Base-by-base conservation (phyloP, 2,329 filamentous ascomycete species). In the Ascomycota sp. region DNA sequence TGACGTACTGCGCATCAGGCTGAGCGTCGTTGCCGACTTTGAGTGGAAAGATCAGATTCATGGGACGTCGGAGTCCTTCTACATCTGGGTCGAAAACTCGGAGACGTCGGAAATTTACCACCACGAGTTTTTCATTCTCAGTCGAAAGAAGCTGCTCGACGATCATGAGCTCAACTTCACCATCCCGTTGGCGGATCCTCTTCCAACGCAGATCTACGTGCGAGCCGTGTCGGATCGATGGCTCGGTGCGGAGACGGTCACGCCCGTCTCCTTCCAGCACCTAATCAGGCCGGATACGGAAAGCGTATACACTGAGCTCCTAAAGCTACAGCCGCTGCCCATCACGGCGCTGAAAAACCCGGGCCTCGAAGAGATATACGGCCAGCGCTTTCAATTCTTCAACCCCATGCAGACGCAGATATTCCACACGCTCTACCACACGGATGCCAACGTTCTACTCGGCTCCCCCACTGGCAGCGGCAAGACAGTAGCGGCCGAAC, bases 341-440 rank as follows among this genome's bases (percentile, higher is more conserved):
- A 72, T 98, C 35, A 68, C 73, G 13, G 86, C 86, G 1, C 59
- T 98, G 25, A 83, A 93, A 46, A 93, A 95, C 37, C 73, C 81
- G 0, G 61, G 73, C 0, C 54, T 98, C 0, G 86, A 98, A 48
- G 81, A 89, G 35, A 67, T 98, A 1, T 98, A 98, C 44, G 73
- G 65, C 0, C 62, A 86, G 47, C 70, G 83, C 21, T 98, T 98
- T 51, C 76, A 89, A 38, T 98, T 76, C 53, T 98, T 98, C 63
- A 98, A 98, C 46, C 89, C 89, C 0, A 95, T 98, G 91, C 89
- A 98, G 52, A 95, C 89, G 0, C 89, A 98, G 45, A 82, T 98
- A 30, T 98, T 98, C 54, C 89, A 98, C 45, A 86, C 82, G 10
- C 66, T 98, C 22, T 98, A 98, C 40, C 77, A 95, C 47, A 94